Evolutionary conservation across 73 alveolate genomes (phyloP).

Genomic region (Tetrahymena elliotti): DNA sequence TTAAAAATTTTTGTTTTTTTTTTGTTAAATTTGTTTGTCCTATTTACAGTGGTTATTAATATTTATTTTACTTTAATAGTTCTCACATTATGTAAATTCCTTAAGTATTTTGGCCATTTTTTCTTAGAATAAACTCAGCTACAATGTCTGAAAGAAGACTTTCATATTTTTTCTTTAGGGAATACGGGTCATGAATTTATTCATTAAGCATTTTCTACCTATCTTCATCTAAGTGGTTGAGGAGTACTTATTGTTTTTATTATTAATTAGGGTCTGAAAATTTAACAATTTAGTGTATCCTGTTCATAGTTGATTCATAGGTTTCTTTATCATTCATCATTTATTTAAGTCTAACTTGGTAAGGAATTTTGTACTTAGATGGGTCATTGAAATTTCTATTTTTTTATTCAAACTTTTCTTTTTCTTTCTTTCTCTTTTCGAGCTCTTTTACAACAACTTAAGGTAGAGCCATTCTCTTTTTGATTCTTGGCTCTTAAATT

Average conservation of each 20-base stretch:
- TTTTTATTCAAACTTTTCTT: background rate
- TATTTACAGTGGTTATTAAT: background rate
- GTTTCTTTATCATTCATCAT: background rate
- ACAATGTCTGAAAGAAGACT: background rate
- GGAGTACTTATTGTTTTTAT: background rate
- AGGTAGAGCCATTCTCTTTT: background rate
- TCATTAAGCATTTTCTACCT: background rate
- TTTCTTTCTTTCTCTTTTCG: background rate
- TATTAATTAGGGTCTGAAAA: background rate
- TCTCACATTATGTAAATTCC: background rate
- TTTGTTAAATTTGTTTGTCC: background rate
- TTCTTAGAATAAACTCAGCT: background rate
- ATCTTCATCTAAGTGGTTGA: background rate
- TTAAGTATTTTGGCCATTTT: background rate
- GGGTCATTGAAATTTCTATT: background rate
- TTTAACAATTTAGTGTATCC: background rate
- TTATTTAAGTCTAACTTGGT: background rate
- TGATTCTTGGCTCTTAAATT: background rate
- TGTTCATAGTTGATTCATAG: background rate
- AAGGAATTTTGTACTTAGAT: background rate
- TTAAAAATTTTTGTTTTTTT: no score
- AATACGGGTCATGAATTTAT: background rate
- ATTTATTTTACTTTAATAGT: no score
- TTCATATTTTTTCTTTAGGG: background rate
- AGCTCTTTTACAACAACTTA: background rate